These are phyloP conservation scores for Pythium phragmitis DNA, from an alignment of 352 stramenopile species.

Conservation along the genomic window DNA sequence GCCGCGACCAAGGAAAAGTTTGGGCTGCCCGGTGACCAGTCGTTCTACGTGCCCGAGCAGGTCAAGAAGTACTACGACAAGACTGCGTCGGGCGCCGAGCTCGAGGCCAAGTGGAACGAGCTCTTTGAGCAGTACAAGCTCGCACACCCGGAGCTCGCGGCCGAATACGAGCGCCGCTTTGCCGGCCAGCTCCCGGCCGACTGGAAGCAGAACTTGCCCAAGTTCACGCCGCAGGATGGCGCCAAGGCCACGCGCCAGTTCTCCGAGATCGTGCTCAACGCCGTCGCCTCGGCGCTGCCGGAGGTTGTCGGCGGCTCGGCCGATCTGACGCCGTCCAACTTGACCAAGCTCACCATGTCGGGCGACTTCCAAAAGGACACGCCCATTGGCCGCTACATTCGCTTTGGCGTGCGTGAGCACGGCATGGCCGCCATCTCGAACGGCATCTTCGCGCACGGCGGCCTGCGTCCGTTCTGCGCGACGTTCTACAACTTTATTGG, in stretches of 20 bases:
- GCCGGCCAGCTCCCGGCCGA: conserved; percentile 89
- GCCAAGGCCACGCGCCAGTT: conserved; percentile 92
- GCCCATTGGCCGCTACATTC: conserved; percentile 95
- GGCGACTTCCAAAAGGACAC: conserved; percentile 98
- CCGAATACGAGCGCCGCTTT: conserved; percentile 95
- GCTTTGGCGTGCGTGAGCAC: conserved; percentile 98
- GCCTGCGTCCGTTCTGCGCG: conserved; percentile 96
- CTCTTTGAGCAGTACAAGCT: conserved; percentile 91
- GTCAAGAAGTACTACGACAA: conserved; percentile 93
- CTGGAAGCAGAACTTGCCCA: conserved; percentile 92
- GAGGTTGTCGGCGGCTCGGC: conserved; percentile 98
- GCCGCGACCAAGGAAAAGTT: conserved; percentile 89
- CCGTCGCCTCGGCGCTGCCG: conserved; percentile 89
- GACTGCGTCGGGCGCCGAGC: conserved; percentile 64
- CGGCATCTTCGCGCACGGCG: conserved; percentile 97
- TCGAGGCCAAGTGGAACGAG: conserved; percentile 88
- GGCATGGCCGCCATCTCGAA: conserved; percentile 98
- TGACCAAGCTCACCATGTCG: conserved; percentile 94
- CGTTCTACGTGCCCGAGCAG: conserved; percentile 93
- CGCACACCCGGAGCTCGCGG: conserved; percentile 90
- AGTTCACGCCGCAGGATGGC: conserved; percentile 89
- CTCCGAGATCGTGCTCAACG: conserved; percentile 95
- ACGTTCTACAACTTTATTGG: conserved; percentile 99
- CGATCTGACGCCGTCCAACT: conserved; percentile 98
- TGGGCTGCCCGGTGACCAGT: conserved; percentile 90